Evolutionary conservation across 495 filamentous ascomycete species (phyloP), one percentile per base, ranked within the genome.

Genomic region (Acidiella bohemica): DNA sequence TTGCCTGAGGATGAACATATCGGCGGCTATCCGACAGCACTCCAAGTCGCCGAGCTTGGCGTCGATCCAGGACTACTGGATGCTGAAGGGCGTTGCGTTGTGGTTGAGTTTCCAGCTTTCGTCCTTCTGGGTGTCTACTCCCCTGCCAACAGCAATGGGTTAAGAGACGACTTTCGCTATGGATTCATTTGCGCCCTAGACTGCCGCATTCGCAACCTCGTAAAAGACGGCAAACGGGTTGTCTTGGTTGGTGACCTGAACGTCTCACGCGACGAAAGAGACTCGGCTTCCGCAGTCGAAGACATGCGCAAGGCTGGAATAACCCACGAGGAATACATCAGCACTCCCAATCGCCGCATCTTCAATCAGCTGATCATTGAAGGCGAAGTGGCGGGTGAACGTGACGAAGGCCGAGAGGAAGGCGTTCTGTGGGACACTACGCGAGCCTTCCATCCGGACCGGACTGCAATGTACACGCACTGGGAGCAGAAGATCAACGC

Each of bases 51-150:
- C 5, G 58, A 65, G 10, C 66, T 69, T 22, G 56, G 64, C 3
- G 59, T 83, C 18, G 84, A 93, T 59, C 73, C 84, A 19, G 57
- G 66, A 17, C 66, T 66, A 0, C 72, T 96, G 17, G 88, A 96
- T 54, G 85, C 83, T 0, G 88, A 96, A 69, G 90, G 90, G 4
- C 77, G 90, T 27, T 87, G 84, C 51, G 74, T 95, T 4, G 65
- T 94, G n/a, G 68, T 97, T 2, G 90, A 97, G 53, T 95, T 97
- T 51, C 84, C 85, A 1, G 88, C 85, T 10, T 96, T 97, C 52
- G 81, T 97, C 14, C 67, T 97, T 2, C 75, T 97, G 29, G 90
- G 88, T 10, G 70, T 84, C 12, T 96, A 97, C 58, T 80, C 77
- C 49, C 90, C 90, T 13, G 90, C 90, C 8, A 80, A 80, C 52